Evolutionary conservation across 495 filamentous ascomycete genomes (phyloP).

Genomic region (Opeltia flavorubescens): DNA sequence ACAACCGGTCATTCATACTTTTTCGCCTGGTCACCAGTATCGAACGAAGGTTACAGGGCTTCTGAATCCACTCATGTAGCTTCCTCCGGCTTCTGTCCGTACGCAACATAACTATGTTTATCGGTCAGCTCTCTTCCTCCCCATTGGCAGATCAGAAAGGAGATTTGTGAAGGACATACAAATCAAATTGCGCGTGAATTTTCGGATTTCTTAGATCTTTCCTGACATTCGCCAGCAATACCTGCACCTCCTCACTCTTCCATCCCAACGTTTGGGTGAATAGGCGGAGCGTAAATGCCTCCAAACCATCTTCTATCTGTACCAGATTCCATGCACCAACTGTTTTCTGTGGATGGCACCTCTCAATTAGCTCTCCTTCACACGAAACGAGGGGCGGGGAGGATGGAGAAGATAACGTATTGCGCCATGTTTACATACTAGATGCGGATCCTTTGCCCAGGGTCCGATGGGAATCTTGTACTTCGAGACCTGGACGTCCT

Average conservation of each 20-base stretch:
- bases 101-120: too few relatives aligned
- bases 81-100: too few relatives aligned
- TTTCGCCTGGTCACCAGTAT: too few relatives aligned
- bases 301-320: slow-evolving; percentile 28
- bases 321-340: slow-evolving; percentile 20
- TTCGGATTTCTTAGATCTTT: slow-evolving; percentile 35
- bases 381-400: neutral
- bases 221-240: slow-evolving; percentile 38
- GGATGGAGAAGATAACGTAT: neutral
- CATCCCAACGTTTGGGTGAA: slow-evolving; percentile 43
- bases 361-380: too few relatives aligned
- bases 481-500: slow-evolving; percentile 10
- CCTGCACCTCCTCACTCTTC: slow-evolving; percentile 39
- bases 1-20: too few relatives aligned
- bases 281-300: slow-evolving; percentile 27
- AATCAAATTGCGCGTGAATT: slow-evolving; percentile 26
- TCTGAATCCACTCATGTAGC: too few relatives aligned
- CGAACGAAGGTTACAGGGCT: too few relatives aligned
- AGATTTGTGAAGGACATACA: slow-evolving; percentile 6
- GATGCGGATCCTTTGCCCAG: slow-evolving; percentile 19
- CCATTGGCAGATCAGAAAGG: too few relatives aligned
- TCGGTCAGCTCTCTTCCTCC: too few relatives aligned
- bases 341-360: slow-evolving; percentile 10
- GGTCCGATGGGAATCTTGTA: slow-evolving; percentile 16
- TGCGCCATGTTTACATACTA: slow-evolving; percentile 5